Base-by-base conservation (phyloP, 2,329 filamentous ascomycete species). In the Aspergillus niger region DNA sequence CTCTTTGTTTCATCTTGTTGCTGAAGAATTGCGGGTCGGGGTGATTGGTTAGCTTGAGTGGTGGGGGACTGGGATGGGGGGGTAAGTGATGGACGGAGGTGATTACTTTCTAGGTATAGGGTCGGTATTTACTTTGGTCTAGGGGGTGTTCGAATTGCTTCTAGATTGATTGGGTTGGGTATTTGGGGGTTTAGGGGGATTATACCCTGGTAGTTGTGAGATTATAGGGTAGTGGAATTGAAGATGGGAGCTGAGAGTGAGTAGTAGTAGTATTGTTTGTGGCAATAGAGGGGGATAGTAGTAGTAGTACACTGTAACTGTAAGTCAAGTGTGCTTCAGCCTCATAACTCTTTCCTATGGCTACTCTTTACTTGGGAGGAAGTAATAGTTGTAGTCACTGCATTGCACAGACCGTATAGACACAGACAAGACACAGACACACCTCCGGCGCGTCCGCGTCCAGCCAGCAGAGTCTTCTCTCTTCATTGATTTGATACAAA, bases 1-100 rank as follows among this genome's bases (percentile, higher is more conserved):
- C 60, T 62, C 44, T 17, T 28, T 28, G 63, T 57, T 57, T 63
- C 55, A 56, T 47, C 43, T 55, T 55, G 48, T 43, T 60, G 56
- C 51, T 59, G 59, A 57, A 57, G 59, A 61, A 63, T 56, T 55
- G 13, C 57, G 47, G 55, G 30, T 48, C 39, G 39, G 8, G 41
- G 20, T 43, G 17, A 17, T 39, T 38, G 32, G 17, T 15, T 22
- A 5, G 38, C 8, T 22, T 8, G 30, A n/a, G 22, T 47, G 17
- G 17, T 24, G 26, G 55, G 38, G 15, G 11, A 13, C 2, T 8
- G 24, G 32, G 49, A 39, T 24, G 24, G 38, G 56, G 52, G 38
- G 28, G 47, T 22, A 2, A 39, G 49, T 28, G 22, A 15, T 24
- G 39, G 41, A 15, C 32, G 32, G 32, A 36, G 32, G 2, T 36